Evolutionary conservation across 495 filamentous ascomycete species (phyloP).

Genomic region (Aspergillus kassunensis): DNA sequence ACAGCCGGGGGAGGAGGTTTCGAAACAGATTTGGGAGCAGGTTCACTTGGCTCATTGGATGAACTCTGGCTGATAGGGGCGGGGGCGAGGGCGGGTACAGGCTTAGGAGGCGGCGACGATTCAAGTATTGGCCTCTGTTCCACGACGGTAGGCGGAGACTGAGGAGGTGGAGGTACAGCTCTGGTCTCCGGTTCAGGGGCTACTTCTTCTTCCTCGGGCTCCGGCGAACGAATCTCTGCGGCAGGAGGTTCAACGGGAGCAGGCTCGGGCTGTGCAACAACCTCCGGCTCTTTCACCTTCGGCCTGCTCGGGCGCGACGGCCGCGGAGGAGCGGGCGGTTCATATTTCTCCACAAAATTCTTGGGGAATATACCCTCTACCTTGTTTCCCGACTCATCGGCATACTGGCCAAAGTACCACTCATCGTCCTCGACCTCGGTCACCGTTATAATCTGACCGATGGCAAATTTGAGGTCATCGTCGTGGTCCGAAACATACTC

Average conservation of each 20-base stretch:
- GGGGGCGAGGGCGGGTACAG: slow-evolving; percentile 18
- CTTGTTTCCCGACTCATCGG: slow-evolving; percentile 65
- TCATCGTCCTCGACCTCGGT: slow-evolving; percentile 88
- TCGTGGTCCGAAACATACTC: slow-evolving; percentile 89
- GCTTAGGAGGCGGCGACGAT: slow-evolving; percentile 23
- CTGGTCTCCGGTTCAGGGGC: slow-evolving; percentile 19
- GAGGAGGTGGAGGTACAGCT: slow-evolving; percentile 39
- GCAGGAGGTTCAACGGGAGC: slow-evolving; percentile 33
- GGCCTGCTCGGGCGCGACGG: slow-evolving; percentile 65
- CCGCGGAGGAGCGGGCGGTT: slow-evolving; percentile 84
- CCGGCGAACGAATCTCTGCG: slow-evolving; percentile 27
- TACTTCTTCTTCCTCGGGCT: slow-evolving; percentile 36
- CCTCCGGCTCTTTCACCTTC: slow-evolving; percentile 66
- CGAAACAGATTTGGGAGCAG: slow-evolving; percentile 37
- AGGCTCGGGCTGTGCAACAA: slow-evolving; percentile 35
- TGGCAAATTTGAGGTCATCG: slow-evolving; percentile 84
- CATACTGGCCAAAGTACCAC: slow-evolving; percentile 92
- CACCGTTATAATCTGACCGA: slow-evolving; percentile 88
- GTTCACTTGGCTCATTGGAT: slow-evolving; percentile 31
- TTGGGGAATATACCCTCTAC: slow-evolving; percentile 90
- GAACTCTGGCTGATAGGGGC: slow-evolving; percentile 22
- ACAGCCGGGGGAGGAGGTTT: slow-evolving; percentile 59
- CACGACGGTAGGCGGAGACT: slow-evolving; percentile 23
- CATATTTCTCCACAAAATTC: slow-evolving; percentile 95
- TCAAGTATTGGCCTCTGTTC: slow-evolving; percentile 20